Evolutionary conservation across 2,329 filamentous ascomycete genomes (phyloP), one percentile per base, ranked within the genome.

Genomic region (Hypoxylon sp.): DNA sequence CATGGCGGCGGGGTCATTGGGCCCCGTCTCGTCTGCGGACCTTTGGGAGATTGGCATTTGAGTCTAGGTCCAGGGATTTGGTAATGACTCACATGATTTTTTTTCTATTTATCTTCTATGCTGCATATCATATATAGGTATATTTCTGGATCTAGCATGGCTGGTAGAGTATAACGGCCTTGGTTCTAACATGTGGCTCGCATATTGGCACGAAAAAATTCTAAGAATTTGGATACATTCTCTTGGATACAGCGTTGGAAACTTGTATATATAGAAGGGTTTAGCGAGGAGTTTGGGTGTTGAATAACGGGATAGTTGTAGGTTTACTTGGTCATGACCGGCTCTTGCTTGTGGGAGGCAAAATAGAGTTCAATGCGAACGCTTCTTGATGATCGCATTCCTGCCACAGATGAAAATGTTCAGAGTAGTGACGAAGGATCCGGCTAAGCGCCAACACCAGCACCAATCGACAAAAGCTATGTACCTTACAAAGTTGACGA

Each of bases 211-310:
- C 51, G 28, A 49, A 43, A 21, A 43, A 28, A 5, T 43, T 23
- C 25, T 4, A 14, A 21, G 52, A 28, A 52, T 53, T 34, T 55
- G 36, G 59, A 51, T 46, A 51, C 21, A 53, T 43, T 5, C 6
- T 59, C 5, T 46, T 38, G 38, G 36, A 45, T 45, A 19, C 3
- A 17, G 46, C 19, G 3, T 19, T n/a, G 13, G 48, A 7, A 14
- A 13, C 5, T 43, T 43, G 38, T 61, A 58, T 34, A 17, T 19
- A 30, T 48, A 38, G 17, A 13, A 21, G 19, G 11, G 43, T 41
- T 17, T 50, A 61, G 61, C 65, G 52, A 58, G 65, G 65, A 61
- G 65, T 68, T 65, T 59, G 17, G 60, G 57, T 50, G 46, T 64
- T 3, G 13, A 14, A 41, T 32, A 21, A 49, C 34, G 30, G 13